phyloP scores from a whole-genome alignment of 805 yeast species.

The Pichia californica region DNA sequence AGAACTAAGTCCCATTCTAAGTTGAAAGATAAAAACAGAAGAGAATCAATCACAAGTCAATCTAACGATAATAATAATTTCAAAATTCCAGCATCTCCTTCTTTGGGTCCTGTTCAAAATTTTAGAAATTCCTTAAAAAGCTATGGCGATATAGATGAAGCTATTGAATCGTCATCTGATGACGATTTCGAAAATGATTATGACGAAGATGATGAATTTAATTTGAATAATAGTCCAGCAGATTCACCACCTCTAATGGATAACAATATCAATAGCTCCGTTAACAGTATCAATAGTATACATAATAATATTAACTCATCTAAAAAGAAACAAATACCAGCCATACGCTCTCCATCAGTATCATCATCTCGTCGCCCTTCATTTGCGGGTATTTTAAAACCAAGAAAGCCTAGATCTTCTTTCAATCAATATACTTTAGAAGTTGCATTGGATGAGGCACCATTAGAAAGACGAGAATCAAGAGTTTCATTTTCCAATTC shows the following conservation, averaged over 20 bases:
- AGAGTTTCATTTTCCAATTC: conserved; percentile 31
- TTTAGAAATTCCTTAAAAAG: conserved; percentile 26
- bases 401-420: conserved; percentile 29
- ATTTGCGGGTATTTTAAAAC: conserved; percentile 30
- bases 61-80: conserved; percentile 33
- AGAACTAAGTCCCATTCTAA: neutral
- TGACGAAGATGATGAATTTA: conserved; percentile 7
- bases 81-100: conserved; percentile 38
- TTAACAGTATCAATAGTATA: neutral
- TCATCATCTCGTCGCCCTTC: conserved; percentile 26
- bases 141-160: conserved; percentile 31
- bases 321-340: conserved; percentile 2
- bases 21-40: conserved; percentile 21
- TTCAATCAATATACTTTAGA: conserved; percentile 28
- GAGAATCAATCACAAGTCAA: conserved; percentile 48
- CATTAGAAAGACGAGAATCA: conserved; percentile 27
- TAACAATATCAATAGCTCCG: neutral
- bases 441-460: conserved; percentile 28
- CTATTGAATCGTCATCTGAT: conserved; percentile 34
- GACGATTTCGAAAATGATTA: conserved; percentile 35
- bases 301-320: neutral
- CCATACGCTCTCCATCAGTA: conserved; percentile 19
- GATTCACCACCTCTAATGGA: conserved; percentile 4
- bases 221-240: conserved; percentile 14
- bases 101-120: conserved; percentile 24